Evolutionary conservation across 495 filamentous ascomycete species (phyloP).

Genomic region (Lichina pygmaea): DNA sequence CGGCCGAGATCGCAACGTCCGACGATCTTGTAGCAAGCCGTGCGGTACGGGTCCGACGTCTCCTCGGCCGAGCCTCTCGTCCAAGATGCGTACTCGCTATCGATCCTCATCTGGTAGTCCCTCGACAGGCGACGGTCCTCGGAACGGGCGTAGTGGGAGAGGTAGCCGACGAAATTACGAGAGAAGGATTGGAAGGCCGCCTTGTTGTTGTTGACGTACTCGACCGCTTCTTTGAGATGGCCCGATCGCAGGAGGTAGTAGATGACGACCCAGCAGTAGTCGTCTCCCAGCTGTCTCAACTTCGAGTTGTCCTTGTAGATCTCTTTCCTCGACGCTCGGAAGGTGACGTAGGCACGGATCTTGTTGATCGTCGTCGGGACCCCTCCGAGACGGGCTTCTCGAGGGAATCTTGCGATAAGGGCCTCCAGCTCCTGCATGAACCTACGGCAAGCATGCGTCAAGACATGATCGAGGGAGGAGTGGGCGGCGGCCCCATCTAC

Average conservation of each 20-base stretch:
- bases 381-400: slow-evolving; percentile 73
- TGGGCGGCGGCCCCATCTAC: not conserved
- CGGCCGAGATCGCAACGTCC: slow-evolving; percentile 74
- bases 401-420: slow-evolving; percentile 54
- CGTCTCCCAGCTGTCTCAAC: slow-evolving; percentile 43
- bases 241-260: slow-evolving; percentile 82
- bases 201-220: slow-evolving; percentile 56
- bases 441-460: slow-evolving; percentile 4
- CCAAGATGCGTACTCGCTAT: slow-evolving; percentile 66
- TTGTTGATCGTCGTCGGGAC: slow-evolving; percentile 69
- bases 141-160: slow-evolving; percentile 48
- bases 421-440: slow-evolving; percentile 48
- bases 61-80: slow-evolving; percentile 60
- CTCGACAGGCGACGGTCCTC: slow-evolving; percentile 44
- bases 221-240: slow-evolving; percentile 54
- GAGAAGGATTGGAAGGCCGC: slow-evolving; percentile 67
- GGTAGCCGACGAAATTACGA: slow-evolving; percentile 69
- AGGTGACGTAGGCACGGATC: slow-evolving; percentile 69
- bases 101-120: slow-evolving; percentile 61
- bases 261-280: slow-evolving; percentile 79
- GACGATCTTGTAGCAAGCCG: slow-evolving; percentile 94
- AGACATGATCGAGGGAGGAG: not conserved
- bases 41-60: slow-evolving; percentile 76
- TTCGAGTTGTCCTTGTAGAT: slow-evolving; percentile 47
- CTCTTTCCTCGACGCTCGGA: slow-evolving; percentile 48